Evolutionary conservation across 495 filamentous ascomycete species (phyloP).

Genomic region (Penicillium riverlandense): DNA sequence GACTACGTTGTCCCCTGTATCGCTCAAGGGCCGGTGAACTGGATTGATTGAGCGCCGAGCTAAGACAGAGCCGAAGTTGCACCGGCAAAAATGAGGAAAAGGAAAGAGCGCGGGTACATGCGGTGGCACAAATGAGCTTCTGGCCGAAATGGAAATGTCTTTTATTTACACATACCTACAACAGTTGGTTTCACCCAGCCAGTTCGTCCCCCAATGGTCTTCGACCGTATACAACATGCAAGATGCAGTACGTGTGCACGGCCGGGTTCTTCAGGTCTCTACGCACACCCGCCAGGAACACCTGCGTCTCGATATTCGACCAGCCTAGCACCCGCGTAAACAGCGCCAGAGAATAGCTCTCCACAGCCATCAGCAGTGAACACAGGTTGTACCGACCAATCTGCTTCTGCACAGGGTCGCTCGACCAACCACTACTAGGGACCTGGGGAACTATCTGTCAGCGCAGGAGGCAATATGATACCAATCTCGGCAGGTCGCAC

Average conservation of each 20-base stretch:
- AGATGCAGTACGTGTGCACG: conserved; percentile 39
- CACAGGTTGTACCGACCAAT: conserved; percentile 35
- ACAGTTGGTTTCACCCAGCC: conserved; percentile 1
- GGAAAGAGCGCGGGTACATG: not conserved
- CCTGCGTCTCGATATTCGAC: conserved; percentile 47
- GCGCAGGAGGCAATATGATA: too few species aligned
- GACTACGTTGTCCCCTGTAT: not conserved
- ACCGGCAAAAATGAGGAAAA: not conserved
- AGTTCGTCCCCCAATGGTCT: conserved; percentile 12
- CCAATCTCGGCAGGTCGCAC: conserved; percentile 11
- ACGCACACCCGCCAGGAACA: conserved; percentile 46
- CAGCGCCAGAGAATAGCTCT: conserved; percentile 33
- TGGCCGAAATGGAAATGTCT: not conserved
- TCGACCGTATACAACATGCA: conserved; percentile 28
- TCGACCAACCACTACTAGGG: conserved; percentile 37
- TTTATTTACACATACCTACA: not conserved
- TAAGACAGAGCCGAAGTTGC: not conserved
- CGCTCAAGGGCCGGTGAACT: not conserved
- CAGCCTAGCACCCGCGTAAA: conserved; percentile 51
- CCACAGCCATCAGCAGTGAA: conserved; percentile 35
- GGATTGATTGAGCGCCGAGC: not conserved
- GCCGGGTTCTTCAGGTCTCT: conserved; percentile 43
- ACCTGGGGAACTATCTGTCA: conserved; percentile 9
- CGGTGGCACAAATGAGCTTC: not conserved
- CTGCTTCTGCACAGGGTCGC: conserved; percentile 37